Evolutionary conservation across 2,329 filamentous ascomycete species (phyloP).

Genomic region (Diaporthe citrichinensis): DNA sequence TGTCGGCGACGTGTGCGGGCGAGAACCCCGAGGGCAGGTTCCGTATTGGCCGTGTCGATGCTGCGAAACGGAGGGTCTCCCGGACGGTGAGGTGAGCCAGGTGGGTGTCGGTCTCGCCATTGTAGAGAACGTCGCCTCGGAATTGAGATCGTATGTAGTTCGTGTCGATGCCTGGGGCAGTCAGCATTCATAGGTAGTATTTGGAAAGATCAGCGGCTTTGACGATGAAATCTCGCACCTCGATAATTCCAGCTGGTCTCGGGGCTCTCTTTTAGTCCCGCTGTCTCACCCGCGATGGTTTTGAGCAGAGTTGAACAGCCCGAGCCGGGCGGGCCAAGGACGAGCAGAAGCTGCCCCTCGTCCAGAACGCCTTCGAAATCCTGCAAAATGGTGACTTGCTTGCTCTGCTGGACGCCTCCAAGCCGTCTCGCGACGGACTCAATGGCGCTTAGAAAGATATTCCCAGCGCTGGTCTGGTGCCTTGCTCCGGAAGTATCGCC

Average conservation of each 20-base stretch:
- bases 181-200: not conserved
- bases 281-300: conserved; percentile 8
- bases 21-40: not conserved
- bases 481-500: not conserved
- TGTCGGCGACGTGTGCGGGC: not conserved
- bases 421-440: not conserved
- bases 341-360: not conserved
- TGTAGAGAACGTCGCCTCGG: conserved; percentile 27
- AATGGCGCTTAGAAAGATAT: not conserved
- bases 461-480: conserved; percentile 8
- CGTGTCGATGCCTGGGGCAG: not conserved
- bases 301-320: conserved; percentile 1
- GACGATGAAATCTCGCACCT: not conserved
- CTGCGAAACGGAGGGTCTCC: conserved; percentile 21
- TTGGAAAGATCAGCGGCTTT: not conserved
- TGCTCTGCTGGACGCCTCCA: not conserved
- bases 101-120: conserved; percentile 20
- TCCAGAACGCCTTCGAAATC: conserved; percentile 5
- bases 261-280: not conserved
- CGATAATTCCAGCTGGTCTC: conserved; percentile 5
- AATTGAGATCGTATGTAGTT: conserved; percentile 45
- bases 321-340: not conserved
- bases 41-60: conserved; percentile 7
- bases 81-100: conserved; percentile 19
- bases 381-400: not conserved